Evolutionary conservation across 129 eudicot species (phyloP).

Genomic region (Lonicera japonica): DNA sequence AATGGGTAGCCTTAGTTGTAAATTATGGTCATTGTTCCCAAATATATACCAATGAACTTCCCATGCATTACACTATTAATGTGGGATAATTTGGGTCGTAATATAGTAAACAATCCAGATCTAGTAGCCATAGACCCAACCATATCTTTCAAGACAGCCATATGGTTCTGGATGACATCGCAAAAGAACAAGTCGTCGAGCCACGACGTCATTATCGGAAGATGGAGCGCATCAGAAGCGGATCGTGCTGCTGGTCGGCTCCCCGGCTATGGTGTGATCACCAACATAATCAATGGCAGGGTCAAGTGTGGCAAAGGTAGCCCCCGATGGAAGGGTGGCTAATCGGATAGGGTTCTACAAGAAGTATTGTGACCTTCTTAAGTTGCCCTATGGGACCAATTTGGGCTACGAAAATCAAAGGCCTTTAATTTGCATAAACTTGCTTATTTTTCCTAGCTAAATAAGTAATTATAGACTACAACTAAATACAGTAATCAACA

Average conservation of each 20-base stretch:
- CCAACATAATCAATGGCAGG: conserved; percentile 50
- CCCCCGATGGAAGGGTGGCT: conserved; percentile 14
- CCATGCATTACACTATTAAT: too few species aligned
- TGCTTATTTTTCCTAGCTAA: too few species aligned
- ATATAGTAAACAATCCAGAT: conserved; percentile 46
- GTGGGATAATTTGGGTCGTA: not conserved
- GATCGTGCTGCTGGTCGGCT: conserved; percentile 37
- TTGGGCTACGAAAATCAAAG: conserved; percentile 41
- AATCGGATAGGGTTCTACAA: conserved; percentile 39
- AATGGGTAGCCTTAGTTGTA: too few species aligned
- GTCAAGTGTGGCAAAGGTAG: conserved; percentile 36
- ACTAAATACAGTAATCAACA: too few species aligned
- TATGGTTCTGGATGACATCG: conserved; percentile 70
- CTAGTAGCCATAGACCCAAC: conserved; percentile 41
- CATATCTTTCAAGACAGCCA: conserved; percentile 43
- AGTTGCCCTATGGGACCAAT: conserved; percentile 29
- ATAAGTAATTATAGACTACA: not conserved
- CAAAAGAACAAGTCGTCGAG: conserved; percentile 35
- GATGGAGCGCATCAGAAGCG: conserved; percentile 40
- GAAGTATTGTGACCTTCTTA: conserved; percentile 34
- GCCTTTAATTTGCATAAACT: conserved; percentile 18
- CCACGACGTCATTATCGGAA: conserved; percentile 34
- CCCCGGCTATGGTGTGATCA: conserved; percentile 45
- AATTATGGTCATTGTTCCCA: too few species aligned
- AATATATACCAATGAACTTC: too few species aligned